Conservation (phyloP, 225 moss, liverwort and hornwort genomes). For the Bryoerythrophyllum caledonicum region DNA sequence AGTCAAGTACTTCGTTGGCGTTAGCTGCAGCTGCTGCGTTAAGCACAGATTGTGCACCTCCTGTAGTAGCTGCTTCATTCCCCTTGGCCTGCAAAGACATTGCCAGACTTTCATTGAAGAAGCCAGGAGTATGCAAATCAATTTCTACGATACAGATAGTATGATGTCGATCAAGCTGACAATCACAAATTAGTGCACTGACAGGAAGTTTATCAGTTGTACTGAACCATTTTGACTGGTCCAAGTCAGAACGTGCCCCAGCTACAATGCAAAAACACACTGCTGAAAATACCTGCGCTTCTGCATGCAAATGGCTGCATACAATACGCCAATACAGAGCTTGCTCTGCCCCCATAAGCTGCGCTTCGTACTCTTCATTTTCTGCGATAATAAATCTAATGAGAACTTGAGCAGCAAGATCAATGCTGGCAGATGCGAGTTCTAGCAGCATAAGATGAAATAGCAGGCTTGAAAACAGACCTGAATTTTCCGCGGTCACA, state of each 20-base stretch:
- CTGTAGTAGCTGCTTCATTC: constrained; percentile 67
- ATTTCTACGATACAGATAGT: constrained; percentile 4
- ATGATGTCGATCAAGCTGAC: constrained; percentile 14
- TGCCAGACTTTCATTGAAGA: constrained; percentile 14
- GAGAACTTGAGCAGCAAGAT: constrained; percentile 14
- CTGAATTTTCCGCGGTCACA: constrained; percentile 42
- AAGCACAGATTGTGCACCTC: constrained; percentile 82
- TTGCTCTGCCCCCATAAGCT: constrained; percentile 78
- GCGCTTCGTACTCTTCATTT: constrained; percentile 44
- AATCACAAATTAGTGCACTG: constrained; percentile 10
- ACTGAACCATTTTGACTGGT: neutral
- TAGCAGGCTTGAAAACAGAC: constrained; percentile 26
- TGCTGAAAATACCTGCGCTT: constrained; percentile 61
- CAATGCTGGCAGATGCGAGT: constrained; percentile 12
- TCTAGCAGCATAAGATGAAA: constrained; percentile 11
- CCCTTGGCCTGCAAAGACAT: constrained; percentile 64
- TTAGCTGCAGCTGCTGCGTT: constrained; percentile 72
- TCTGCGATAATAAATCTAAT: constrained; percentile 36
- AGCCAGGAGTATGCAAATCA: neutral
- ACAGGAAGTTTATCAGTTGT: constrained; percentile 1
- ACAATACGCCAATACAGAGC: constrained; percentile 85
- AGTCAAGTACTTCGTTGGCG: constrained; percentile 73
- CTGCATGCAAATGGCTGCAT: constrained; percentile 62
- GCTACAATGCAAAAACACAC: neutral
- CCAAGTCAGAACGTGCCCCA: constrained; percentile 14